Evolutionary conservation across 306 rosid genomes (phyloP).

Genomic region (Quercus parvula): DNA sequence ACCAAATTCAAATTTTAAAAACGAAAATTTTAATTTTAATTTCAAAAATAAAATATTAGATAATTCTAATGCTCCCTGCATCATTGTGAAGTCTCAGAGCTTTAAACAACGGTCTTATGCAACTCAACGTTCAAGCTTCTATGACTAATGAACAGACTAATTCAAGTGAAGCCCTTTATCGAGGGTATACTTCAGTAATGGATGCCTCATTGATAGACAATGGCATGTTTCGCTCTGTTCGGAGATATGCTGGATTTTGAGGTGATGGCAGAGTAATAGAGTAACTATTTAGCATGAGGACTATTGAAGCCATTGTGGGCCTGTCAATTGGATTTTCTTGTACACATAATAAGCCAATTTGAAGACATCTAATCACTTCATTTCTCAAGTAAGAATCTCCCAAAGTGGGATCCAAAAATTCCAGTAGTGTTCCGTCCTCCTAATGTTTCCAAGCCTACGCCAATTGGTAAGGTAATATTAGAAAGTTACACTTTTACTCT

Average conservation of each 20-base stretch:
- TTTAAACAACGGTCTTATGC: too few relatives aligned
- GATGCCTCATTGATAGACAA: conserved; percentile 4
- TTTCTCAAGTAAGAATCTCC: conserved; percentile 3
- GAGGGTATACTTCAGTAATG: background rate
- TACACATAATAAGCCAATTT: conserved; percentile 50
- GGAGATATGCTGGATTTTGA: conserved; percentile 27
- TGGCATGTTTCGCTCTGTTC: background rate
- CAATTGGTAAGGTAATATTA: background rate
- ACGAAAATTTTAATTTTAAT: too few relatives aligned
- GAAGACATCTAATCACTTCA: conserved; percentile 49
- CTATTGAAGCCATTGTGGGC: conserved; percentile 48
- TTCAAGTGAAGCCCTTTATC: background rate
- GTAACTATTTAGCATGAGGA: conserved; percentile 42
- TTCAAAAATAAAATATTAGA: too few relatives aligned
- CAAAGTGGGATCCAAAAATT: conserved; percentile 33
- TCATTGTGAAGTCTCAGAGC: too few relatives aligned
- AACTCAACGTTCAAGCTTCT: too few relatives aligned
- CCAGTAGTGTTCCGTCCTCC: conserved; percentile 20
- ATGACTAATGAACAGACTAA: background rate
- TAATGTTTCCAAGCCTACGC: conserved; percentile 46
- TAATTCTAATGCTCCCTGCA: too few relatives aligned
- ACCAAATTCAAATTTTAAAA: too few relatives aligned
- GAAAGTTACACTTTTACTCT: background rate
- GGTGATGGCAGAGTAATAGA: conserved; percentile 26
- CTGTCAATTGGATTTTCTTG: conserved; percentile 42